Percentiles rank a stretch among this genome's conserved stretches.
phyloP scores from a whole-genome alignment of 805 yeast genomes.

The Pichia ethanolica region DNA sequence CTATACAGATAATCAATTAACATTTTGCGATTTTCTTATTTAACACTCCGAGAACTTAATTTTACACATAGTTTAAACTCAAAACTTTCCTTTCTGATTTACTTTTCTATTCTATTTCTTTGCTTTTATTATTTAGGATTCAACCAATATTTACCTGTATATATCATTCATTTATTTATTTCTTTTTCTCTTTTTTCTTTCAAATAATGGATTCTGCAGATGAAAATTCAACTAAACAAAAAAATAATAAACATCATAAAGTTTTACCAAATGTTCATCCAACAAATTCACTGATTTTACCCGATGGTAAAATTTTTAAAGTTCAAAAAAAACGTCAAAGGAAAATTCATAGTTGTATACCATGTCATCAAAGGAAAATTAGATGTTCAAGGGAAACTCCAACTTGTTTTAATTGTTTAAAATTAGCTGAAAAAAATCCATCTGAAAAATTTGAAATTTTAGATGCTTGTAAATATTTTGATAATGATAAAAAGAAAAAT shows the following conservation, averaged over 20 bases:
- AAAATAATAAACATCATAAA: conserved; percentile 9
- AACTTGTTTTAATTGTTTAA: conserved; percentile 48
- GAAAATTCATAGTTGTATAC: conserved; percentile 49
- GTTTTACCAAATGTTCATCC: conserved; percentile 18
- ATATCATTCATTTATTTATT: too few species aligned
- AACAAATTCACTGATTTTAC: conserved; percentile 21
- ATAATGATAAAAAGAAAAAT: conserved; percentile 46
- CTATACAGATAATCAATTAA: too few species aligned
- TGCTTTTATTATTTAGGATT: too few species aligned
- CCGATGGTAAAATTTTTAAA: conserved; percentile 41
- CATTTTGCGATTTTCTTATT: too few species aligned
- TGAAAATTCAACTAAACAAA: not conserved
- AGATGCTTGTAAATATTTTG: conserved; percentile 43
- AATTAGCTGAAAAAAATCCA: conserved; percentile 15
- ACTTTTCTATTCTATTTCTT: too few species aligned
- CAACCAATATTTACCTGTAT: too few species aligned
- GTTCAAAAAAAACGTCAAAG: conserved; percentile 57
- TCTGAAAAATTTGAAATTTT: conserved; percentile 11
- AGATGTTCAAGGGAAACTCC: conserved; percentile 59
- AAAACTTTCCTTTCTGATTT: too few species aligned
- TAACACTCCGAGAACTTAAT: too few species aligned
- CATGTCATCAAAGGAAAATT: conserved; percentile 61
- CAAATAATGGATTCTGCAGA: too few species aligned
- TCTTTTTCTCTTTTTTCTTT: too few species aligned
- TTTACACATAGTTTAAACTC: too few species aligned